Conservation (phyloP, 441 rosid genomes). For the Pelargonium cotyledonis region DNA sequence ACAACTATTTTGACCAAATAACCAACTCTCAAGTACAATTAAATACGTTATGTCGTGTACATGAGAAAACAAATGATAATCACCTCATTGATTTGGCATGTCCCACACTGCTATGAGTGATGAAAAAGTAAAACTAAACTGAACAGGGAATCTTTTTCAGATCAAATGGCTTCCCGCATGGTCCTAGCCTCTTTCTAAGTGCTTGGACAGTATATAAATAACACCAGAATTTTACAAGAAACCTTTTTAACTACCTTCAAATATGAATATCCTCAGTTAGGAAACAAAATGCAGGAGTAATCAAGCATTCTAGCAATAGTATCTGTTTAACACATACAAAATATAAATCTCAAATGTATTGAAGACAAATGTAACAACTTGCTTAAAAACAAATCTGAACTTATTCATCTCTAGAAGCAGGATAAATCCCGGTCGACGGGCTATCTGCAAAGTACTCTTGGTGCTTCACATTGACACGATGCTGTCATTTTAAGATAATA, state of each 20-base stretch:
- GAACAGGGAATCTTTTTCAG: background rate
- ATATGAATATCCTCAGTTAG: background rate
- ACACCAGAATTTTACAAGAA: slow-evolving; percentile 1
- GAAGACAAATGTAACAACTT: background rate
- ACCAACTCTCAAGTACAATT: no score
- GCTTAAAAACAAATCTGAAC: background rate
- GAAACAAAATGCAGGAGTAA: background rate
- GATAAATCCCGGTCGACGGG: slow-evolving; percentile 75
- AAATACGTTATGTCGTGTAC: no score
- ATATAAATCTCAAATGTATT: background rate
- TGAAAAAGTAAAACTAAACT: background rate
- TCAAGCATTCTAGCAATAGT: background rate
- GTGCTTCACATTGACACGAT: slow-evolving; percentile 82
- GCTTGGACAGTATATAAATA: background rate
- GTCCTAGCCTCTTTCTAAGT: no score
- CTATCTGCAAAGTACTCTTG: slow-evolving; percentile 93
- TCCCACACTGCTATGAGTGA: no score
- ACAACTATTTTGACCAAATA: no score
- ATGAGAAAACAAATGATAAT: no score
- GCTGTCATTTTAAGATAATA: slow-evolving; percentile 35
- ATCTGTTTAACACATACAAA: background rate
- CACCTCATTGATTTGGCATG: no score
- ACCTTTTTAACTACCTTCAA: background rate
- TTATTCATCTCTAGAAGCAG: slow-evolving; percentile 69
- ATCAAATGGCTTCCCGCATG: no score